phyloP scores from a whole-genome alignment of 352 stramenopile species.

The Globisporangium carolinianum region DNA sequence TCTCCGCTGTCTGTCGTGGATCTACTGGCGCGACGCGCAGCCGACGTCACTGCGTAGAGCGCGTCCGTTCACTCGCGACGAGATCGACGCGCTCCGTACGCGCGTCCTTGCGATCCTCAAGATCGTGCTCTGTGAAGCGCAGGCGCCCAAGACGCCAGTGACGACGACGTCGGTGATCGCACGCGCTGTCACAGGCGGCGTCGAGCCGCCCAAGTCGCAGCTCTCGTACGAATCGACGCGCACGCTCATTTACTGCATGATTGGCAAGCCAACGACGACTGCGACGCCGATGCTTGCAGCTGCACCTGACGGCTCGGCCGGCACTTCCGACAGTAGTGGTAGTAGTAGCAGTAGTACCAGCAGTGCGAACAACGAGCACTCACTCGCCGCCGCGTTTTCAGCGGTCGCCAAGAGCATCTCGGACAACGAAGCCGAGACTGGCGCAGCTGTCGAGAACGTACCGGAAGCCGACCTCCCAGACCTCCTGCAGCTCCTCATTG shows the following conservation, averaged over 20 bases:
- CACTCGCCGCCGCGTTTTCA: conserved; percentile 25
- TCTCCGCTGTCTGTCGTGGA: conserved; percentile 76
- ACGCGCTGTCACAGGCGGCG: conserved; percentile 29
- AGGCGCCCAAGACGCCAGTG: conserved; percentile 25
- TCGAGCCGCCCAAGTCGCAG: conserved; percentile 62
- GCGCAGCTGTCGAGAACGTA: conserved; percentile 67
- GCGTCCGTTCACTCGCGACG: conserved; percentile 36
- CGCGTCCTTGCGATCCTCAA: conserved; percentile 72
- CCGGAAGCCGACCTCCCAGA: conserved; percentile 67
- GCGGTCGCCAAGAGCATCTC: conserved; percentile 47
- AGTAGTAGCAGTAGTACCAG: background rate
- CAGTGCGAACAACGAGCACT: conserved; percentile 15
- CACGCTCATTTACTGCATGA: conserved; percentile 83
- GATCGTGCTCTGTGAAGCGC: conserved; percentile 73
- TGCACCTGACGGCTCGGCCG: conserved; percentile 54
- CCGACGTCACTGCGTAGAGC: conserved; percentile 44
- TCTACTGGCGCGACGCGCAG: conserved; percentile 59
- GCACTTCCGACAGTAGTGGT: conserved; percentile 29
- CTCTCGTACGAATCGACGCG: conserved; percentile 80
- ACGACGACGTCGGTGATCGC: conserved; percentile 42
- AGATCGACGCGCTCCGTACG: conserved; percentile 55
- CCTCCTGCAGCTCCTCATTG: conserved; percentile 69
- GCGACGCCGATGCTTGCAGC: conserved; percentile 52
- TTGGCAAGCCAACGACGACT: conserved; percentile 54
- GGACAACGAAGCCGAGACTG: conserved; percentile 60